Base-by-base conservation (phyloP, 1,284 basidiomycete species). In the Naganishia albida region DNA sequence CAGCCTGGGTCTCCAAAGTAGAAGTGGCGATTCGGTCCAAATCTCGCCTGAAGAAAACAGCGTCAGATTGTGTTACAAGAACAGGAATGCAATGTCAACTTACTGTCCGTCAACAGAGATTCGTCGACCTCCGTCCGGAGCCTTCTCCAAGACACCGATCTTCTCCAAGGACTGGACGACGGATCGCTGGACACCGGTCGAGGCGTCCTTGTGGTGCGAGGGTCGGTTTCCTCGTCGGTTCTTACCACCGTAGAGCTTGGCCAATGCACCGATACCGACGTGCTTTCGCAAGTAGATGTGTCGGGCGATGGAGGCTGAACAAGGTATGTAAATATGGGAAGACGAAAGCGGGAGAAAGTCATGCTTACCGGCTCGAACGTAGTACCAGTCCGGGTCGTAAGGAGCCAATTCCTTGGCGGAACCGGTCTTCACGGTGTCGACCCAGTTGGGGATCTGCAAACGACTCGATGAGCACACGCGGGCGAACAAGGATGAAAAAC, bases 221-320 rank as follows among this genome's bases (percentile, higher is more conserved):
- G 95, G 90, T 74, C 93, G 88, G 86, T 93, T 89, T 66, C 95
- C 93, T 69, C 93, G 88, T 78, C 93, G 88, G 84, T 95, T 92
- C 78, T 92, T 88, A 73, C 92, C 91, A 81, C 95, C 95, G 83
- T 99, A 93, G 65, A 98, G 89, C 86, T 98, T 99, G 81, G 86
- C 87, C 66, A 99, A 87, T 57, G 93, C 91, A 75, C 95, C 95
- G 71, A 98, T 87, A 80, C 95, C 95, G 75, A 98, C 93, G 79
- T 93, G 89, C 85, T 98, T 98, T 82, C 95, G 92, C 79, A 99
- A 89, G 87, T 99, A 99, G 83, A 99, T 94, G 87, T 99, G 95
- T 78, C 96, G 90, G 80, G 96, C 95, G 72, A 99, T 84, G 70
- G 95, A 92, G 78, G 95, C 95, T 94, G 23, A 38, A 62, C 66